Conservation (phyloP, 2,329 filamentous ascomycete genomes). For the Colletotrichum somersetense region DNA sequence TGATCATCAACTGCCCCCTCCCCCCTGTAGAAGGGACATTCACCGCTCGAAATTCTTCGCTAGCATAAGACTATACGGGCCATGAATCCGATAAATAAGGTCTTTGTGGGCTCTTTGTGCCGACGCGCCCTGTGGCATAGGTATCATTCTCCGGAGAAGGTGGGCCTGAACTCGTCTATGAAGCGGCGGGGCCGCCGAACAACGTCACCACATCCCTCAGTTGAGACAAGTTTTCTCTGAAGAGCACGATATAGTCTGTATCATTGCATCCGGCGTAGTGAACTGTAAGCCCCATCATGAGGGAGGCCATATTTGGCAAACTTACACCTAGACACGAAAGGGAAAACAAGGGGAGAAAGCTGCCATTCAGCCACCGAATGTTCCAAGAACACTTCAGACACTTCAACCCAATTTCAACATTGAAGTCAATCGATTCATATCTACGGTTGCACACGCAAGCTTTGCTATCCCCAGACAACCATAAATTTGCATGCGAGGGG, state of each 20-base stretch:
- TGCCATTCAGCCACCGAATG: background rate
- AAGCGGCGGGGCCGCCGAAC: background rate
- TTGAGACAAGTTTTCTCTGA: rapidly evolving
- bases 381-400: background rate
- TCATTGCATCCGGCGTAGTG: background rate
- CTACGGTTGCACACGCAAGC: background rate
- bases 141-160: background rate
- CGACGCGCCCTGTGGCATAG: conserved; percentile 3
- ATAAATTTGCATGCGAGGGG: background rate
- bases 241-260: rapidly evolving
- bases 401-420: background rate
- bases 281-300: background rate
- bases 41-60: background rate
- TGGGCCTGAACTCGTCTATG: background rate
- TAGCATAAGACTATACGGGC: background rate
- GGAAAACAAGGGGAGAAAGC: background rate
- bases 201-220: background rate
- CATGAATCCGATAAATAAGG: conserved; percentile 18
- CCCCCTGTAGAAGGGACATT: background rate
- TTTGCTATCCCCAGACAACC: background rate
- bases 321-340: too few relatives aligned
- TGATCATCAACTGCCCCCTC: background rate
- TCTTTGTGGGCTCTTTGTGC: conserved; percentile 13
- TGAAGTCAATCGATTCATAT: too few relatives aligned
- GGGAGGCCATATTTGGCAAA: background rate